Evolutionary conservation across 2,329 filamentous ascomycete genomes (phyloP).

Genomic region (Curvularia eragrostidis): DNA sequence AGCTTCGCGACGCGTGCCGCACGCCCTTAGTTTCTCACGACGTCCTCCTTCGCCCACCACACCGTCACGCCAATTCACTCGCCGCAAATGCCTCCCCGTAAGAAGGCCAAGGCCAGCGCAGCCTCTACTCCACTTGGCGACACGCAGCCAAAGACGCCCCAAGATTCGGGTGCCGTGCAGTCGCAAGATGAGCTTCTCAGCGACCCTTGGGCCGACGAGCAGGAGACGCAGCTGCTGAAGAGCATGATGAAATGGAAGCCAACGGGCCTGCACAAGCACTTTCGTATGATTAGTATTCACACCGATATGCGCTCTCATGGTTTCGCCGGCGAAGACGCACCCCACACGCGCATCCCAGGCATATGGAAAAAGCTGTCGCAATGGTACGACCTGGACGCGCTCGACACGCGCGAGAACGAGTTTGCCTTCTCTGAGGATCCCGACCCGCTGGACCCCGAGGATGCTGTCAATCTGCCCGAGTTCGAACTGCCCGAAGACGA

Average conservation of each 20-base stretch:
- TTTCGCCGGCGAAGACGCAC: conserved; percentile 70
- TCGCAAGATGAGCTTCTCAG: conserved; percentile 66
- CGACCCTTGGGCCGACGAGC: conserved; percentile 93
- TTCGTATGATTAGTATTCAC: conserved; percentile 59
- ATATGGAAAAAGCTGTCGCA: conserved; percentile 89
- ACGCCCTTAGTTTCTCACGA: neutral
- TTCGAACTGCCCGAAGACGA: conserved; percentile 55
- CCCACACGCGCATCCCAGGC: conserved; percentile 85
- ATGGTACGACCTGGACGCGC: conserved; percentile 83
- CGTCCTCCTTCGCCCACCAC: conserved; percentile 2
- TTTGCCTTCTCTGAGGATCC: conserved; percentile 64
- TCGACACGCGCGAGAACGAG: conserved; percentile 80
- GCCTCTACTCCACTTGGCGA: conserved; percentile 61
- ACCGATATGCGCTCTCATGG: conserved; percentile 58
- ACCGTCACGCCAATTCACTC: neutral
- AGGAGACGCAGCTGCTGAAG: conserved; percentile 91
- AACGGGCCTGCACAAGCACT: conserved; percentile 70
- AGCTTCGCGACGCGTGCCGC: conserved; percentile 16
- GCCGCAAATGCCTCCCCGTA: conserved; percentile 69
- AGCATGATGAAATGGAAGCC: conserved; percentile 94
- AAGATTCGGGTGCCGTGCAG: conserved; percentile 46
- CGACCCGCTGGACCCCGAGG: conserved; percentile 53
- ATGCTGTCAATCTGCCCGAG: conserved; percentile 41
- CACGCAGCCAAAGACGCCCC: conserved; percentile 51
- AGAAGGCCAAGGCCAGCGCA: conserved; percentile 66